Evolutionary conservation across 768 basidiomycete genomes (phyloP).

Genomic region (Trametes sanguinea): DNA sequence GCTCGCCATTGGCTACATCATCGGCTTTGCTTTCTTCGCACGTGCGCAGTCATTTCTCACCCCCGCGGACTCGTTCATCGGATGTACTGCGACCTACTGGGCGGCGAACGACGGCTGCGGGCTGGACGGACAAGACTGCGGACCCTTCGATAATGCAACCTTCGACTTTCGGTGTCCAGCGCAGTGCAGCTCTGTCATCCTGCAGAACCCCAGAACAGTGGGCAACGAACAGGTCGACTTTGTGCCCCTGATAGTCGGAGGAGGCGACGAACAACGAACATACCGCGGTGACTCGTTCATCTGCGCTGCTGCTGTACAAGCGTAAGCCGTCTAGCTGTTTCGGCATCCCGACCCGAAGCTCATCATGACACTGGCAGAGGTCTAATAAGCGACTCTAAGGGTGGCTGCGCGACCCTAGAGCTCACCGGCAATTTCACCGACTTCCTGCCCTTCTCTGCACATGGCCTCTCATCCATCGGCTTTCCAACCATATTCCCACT

Average conservation of each 20-base stretch:
- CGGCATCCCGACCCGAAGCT: too few species aligned
- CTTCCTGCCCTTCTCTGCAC: constrained; percentile 57
- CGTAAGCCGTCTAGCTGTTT: constrained; percentile 44
- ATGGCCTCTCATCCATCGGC: constrained; percentile 69
- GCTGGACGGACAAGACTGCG: constrained; percentile 64
- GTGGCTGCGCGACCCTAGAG: constrained; percentile 76
- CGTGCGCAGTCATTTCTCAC: constrained; percentile 74
- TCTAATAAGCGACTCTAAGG: constrained; percentile 58
- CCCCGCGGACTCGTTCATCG: constrained; percentile 61
- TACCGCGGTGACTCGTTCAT: constrained; percentile 87
- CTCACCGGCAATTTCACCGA: constrained; percentile 74
- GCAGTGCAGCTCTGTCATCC: constrained; percentile 59
- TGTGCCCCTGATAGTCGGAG: constrained; percentile 81
- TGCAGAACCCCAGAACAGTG: constrained; percentile 74
- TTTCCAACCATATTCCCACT: constrained; percentile 79
- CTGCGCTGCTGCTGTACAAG: constrained; percentile 81
- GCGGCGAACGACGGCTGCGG: constrained; percentile 69
- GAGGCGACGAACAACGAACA: constrained; percentile 68
- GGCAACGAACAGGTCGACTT: constrained; percentile 66
- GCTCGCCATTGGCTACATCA: constrained; percentile 62
- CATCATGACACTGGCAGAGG: constrained; percentile 46
- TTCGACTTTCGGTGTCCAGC: constrained; percentile 85
- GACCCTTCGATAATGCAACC: constrained; percentile 59
- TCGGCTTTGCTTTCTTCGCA: constrained; percentile 71
- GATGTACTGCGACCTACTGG: constrained; percentile 76